Conservation (phyloP, 1,284 basidiomycete species). For the Rhodotorula glutinis region DNA sequence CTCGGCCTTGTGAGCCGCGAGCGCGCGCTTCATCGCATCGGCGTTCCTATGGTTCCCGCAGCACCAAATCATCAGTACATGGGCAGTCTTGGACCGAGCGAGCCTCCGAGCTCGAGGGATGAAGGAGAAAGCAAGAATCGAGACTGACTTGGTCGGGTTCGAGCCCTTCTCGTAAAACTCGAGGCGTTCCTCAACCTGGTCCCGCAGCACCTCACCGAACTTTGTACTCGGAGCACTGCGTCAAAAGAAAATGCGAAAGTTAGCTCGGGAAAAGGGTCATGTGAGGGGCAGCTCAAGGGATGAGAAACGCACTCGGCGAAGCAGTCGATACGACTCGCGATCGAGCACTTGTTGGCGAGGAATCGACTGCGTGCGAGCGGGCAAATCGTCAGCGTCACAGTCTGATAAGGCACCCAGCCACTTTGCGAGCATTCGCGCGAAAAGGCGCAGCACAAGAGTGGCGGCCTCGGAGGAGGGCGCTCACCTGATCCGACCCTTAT, state of each 20-base stretch:
- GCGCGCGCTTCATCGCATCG: constrained; percentile 37
- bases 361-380: constrained; percentile 57
- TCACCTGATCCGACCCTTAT: constrained; percentile 73
- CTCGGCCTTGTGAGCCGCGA: constrained; percentile 31
- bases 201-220: constrained; percentile 88
- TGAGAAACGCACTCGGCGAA: constrained; percentile 59
- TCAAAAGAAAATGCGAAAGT: not conserved
- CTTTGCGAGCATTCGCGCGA: no score
- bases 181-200: constrained; percentile 94
- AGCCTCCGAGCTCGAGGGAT: no score
- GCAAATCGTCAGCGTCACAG: not conserved
- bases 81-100: no score
- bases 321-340: constrained; percentile 96
- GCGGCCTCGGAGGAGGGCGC: no score
- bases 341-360: constrained; percentile 98
- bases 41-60: constrained; percentile 25
- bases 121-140: not conserved
- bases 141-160: constrained; percentile 40
- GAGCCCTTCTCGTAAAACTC: constrained; percentile 73
- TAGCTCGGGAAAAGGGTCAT: no score
- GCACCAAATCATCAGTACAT: not conserved
- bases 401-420: no score
- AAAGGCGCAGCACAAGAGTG: no score
- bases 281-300: no score
- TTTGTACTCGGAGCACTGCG: constrained; percentile 46